phyloP scores from a whole-genome alignment of 169 alveolate genomes.

The Cryptosporidium muris region DNA sequence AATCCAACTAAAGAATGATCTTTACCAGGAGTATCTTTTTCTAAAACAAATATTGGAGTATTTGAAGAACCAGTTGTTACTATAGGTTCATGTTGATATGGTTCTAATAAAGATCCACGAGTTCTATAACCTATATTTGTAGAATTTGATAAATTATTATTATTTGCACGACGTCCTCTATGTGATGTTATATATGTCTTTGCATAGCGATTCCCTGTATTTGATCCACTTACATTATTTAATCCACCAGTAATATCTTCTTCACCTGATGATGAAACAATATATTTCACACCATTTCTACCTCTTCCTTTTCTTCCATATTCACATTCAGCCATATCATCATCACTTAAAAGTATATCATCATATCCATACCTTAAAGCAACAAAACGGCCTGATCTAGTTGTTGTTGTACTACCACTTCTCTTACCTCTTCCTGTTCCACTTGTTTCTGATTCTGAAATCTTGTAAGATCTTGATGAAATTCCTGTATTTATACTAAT shows the following conservation, averaged over 20 bases:
- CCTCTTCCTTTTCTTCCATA: constrained; percentile 69
- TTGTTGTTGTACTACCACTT: constrained; percentile 18
- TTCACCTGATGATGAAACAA: constrained; percentile 62
- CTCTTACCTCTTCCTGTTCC: constrained; percentile 18
- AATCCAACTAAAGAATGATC: constrained; percentile 48
- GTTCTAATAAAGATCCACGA: constrained; percentile 44
- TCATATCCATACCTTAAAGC: constrained; percentile 64
- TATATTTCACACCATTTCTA: background rate
- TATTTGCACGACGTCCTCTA: constrained; percentile 20
- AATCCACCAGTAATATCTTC: constrained; percentile 19
- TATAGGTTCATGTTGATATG: background rate
- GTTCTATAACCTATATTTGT: constrained; percentile 17
- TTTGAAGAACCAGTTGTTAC: constrained; percentile 14
- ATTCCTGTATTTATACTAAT: background rate
- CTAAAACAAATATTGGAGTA: constrained; percentile 57
- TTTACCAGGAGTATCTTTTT: constrained; percentile 58
- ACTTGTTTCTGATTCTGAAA: background rate
- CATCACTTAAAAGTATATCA: constrained; percentile 64
- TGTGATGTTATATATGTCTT: constrained; percentile 36
- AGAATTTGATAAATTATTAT: background rate
- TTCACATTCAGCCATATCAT: constrained; percentile 56
- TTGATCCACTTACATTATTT: background rate
- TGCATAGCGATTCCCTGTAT: constrained; percentile 31
- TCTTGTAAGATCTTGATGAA: background rate
- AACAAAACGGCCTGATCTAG: constrained; percentile 66